Percentiles rank a stretch among this genome's conserved stretches.
Conservation (phyloP, 768 basidiomycete genomes). For the Bullera alba region DNA sequence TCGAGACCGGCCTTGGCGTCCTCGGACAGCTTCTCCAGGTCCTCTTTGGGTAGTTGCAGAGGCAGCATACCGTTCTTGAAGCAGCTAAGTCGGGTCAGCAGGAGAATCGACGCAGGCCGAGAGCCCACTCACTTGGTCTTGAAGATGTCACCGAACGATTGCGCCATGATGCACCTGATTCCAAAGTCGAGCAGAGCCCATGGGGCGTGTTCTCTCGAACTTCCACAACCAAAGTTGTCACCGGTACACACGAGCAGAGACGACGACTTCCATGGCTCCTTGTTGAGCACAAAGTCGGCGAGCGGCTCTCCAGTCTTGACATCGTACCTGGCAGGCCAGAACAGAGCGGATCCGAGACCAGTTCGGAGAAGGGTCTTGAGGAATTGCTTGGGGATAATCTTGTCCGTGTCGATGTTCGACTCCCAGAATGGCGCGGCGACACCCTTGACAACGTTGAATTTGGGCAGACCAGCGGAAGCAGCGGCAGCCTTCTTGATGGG, state of each 20-base stretch:
- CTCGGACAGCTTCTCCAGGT: conserved; percentile 64
- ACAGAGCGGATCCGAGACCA: conserved; percentile 73
- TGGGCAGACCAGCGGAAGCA: conserved; percentile 48
- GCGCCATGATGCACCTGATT: conserved; percentile 77
- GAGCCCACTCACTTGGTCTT: conserved; percentile 50
- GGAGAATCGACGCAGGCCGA: not conserved
- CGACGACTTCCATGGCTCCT: conserved; percentile 64
- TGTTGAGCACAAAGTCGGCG: conserved; percentile 79
- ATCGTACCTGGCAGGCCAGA: conserved; percentile 72
- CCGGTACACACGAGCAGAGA: conserved; percentile 78
- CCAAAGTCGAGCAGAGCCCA: conserved; percentile 69
- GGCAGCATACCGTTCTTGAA: conserved; percentile 95
- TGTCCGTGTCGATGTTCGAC: conserved; percentile 84
- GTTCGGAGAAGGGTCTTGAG: conserved; percentile 86
- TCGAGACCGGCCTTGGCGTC: conserved; percentile 71
- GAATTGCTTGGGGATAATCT: conserved; percentile 92
- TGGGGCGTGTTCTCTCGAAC: conserved; percentile 83
- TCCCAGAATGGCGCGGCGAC: conserved; percentile 73
- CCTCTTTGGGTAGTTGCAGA: conserved; percentile 60
- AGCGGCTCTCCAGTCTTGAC: conserved; percentile 64
- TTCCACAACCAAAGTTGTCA: conserved; percentile 84
- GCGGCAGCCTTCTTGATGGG: conserved; percentile 35
- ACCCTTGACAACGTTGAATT: conserved; percentile 66
- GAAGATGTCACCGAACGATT: conserved; percentile 87
- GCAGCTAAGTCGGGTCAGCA: conserved; percentile 51